Conservation (phyloP, 139 green algal genomes). For the Coccomyxa sp. region DNA sequence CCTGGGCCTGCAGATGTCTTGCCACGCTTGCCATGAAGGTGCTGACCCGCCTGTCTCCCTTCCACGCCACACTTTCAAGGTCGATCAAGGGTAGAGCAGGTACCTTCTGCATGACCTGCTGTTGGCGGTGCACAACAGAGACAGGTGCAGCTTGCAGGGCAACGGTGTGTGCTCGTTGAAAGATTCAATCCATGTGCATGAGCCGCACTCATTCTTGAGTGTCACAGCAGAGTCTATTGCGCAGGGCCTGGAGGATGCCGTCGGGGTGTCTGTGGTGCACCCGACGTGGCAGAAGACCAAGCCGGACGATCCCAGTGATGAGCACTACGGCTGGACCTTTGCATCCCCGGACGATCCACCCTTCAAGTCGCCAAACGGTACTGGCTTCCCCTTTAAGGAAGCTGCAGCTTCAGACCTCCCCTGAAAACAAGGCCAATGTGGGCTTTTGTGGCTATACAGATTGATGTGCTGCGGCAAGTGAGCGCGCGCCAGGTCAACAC, state of each 20-base stretch:
- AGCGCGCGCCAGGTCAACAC: too few species aligned
- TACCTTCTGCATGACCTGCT: not conserved
- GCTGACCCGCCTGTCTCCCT: not conserved
- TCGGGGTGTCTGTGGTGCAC: slow-evolving; percentile 82
- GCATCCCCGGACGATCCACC: slow-evolving; percentile 46
- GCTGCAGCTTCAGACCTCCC: not conserved
- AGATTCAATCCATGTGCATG: not conserved
- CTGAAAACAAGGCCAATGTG: too few species aligned
- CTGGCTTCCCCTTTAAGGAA: not conserved
- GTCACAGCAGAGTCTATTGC: not conserved
- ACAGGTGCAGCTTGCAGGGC: not conserved
- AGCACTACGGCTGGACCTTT: slow-evolving; percentile 74
- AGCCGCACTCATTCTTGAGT: not conserved
- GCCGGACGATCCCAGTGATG: slow-evolving; percentile 68
- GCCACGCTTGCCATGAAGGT: slow-evolving; percentile 76
- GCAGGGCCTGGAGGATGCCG: slow-evolving; percentile 73
- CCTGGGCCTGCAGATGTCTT: slow-evolving; percentile 83
- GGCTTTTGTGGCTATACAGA: too few species aligned
- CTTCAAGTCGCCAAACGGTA: slow-evolving; percentile 32
- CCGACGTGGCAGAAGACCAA: slow-evolving; percentile 81
- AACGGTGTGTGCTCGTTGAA: not conserved
- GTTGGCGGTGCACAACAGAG: not conserved
- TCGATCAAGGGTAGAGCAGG: not conserved
- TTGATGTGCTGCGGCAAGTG: too few species aligned
- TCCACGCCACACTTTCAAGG: too few species aligned